Evolutionary conservation across 768 basidiomycete species (phyloP).

Genomic region (Russula emetica): DNA sequence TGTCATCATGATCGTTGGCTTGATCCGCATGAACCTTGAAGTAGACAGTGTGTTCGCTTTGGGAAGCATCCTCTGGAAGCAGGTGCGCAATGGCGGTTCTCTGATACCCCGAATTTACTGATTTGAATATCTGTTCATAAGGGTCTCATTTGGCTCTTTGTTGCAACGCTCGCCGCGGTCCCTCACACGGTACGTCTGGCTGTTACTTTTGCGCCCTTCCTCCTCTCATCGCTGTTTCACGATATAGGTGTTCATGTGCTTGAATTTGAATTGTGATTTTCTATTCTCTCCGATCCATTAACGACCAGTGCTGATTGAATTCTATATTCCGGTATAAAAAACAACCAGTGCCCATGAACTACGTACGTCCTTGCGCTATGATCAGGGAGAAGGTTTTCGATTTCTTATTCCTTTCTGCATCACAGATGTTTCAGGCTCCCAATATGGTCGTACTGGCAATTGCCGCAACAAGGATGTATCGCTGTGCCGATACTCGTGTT

Average conservation of each 20-base stretch:
- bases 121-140: not conserved
- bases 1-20: not conserved
- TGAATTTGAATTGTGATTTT: constrained; percentile 13
- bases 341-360: not conserved
- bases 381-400: not conserved
- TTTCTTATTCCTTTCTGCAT: not conserved
- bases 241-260: constrained; percentile 7
- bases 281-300: not conserved
- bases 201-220: too few species aligned
- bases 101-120: not conserved
- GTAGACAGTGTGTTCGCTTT: not conserved
- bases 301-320: not conserved
- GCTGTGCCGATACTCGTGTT: not conserved
- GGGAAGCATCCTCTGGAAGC: constrained; percentile 1
- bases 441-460: not conserved
- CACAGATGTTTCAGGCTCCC: not conserved
- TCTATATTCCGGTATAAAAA: too few species aligned
- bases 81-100: not conserved
- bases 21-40: not conserved
- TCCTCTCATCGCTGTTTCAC: not conserved
- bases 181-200: not conserved
- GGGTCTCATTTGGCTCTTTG: constrained; percentile 8
- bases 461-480: not conserved
- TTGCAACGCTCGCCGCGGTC: not conserved
- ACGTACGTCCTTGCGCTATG: not conserved